Conservation (phyloP, 164 flowering plant genomes). For the Warburgia ugandensis region DNA sequence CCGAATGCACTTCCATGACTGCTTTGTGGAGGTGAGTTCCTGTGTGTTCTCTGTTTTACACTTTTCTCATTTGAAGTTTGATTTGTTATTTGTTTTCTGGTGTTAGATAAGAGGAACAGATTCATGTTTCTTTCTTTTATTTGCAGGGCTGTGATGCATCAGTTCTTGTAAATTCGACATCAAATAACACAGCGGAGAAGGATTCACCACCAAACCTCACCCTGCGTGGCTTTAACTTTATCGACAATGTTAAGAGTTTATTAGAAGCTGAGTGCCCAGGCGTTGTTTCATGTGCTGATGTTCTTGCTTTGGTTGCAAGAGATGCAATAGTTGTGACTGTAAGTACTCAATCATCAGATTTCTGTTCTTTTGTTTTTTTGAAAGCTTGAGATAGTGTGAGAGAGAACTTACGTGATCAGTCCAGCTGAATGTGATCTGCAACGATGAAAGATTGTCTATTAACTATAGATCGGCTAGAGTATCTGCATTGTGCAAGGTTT, state of each 20-base stretch:
- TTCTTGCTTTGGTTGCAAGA: no score
- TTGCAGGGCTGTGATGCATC: constrained; percentile 91
- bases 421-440: background rate
- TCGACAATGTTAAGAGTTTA: no score
- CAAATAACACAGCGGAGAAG: constrained; percentile 50
- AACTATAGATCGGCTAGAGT: background rate
- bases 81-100: background rate
- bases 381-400: constrained; percentile 51
- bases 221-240: constrained; percentile 63
- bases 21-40: constrained; percentile 65
- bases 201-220: constrained; percentile 46
- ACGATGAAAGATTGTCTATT: background rate
- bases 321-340: no score
- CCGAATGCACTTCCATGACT: constrained; percentile 82
- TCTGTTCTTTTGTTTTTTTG: no score
- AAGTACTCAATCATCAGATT: no score
- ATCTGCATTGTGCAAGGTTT: background rate
- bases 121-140: background rate
- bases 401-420: background rate
- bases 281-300: no score
- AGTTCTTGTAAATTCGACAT: constrained; percentile 50
- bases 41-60: background rate
- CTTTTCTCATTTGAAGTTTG: background rate
- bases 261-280: no score
- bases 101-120: no score